Conservation (phyloP, 148 eudicot species). For the Nyssa sinensis region DNA sequence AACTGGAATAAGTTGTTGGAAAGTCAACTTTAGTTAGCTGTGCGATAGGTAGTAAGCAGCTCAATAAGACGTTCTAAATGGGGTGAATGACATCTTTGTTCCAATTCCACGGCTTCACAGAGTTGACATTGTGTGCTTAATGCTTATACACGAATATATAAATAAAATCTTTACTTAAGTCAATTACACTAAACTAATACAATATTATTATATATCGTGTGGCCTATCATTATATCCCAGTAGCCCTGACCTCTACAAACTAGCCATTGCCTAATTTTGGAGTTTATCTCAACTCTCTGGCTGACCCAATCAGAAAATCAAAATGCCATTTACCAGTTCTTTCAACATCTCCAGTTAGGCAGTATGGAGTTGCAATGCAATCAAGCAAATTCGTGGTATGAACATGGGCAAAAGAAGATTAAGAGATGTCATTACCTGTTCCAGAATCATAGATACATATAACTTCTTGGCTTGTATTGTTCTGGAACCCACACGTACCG, state of each 20-base stretch:
- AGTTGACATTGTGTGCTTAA: conserved; percentile 7
- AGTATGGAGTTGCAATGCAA: background rate
- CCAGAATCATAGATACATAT: conserved; percentile 28
- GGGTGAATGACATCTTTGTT: background rate
- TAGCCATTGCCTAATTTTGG: too few relatives aligned
- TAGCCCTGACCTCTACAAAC: background rate
- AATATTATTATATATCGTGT: background rate
- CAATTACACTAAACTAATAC: background rate
- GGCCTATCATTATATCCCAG: background rate
- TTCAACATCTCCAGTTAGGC: background rate
- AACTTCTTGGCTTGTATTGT: conserved; percentile 25
- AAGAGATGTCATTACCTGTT: conserved; percentile 35
- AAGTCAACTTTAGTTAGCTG: background rate
- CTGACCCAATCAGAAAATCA: too few relatives aligned
- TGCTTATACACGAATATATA: background rate
- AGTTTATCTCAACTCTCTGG: background rate
- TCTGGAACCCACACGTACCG: conserved; percentile 47
- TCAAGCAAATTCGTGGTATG: background rate
- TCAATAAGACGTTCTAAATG: too few relatives aligned
- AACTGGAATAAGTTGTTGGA: background rate
- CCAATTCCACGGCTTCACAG: too few relatives aligned
- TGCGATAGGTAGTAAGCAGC: background rate
- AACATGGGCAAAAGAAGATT: background rate
- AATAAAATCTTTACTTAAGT: background rate
- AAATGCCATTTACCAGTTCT: background rate